Conservation (phyloP, 2,329 filamentous ascomycete species). For the Verticillium tricorpus region DNA sequence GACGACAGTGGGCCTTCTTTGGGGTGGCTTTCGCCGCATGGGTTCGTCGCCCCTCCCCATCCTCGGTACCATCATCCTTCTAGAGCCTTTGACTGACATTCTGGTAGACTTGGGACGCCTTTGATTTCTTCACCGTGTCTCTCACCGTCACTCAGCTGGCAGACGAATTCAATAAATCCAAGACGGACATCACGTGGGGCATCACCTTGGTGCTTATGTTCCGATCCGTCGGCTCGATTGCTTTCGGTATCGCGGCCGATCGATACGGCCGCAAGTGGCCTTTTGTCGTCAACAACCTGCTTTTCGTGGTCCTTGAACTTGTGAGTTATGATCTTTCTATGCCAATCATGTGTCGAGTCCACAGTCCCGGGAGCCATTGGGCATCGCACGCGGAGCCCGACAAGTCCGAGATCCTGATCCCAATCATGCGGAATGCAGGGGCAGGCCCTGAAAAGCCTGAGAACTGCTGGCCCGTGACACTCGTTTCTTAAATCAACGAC, state of each 20-base stretch:
- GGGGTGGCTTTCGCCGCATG: constrained; percentile 51
- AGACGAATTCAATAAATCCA: constrained; percentile 46
- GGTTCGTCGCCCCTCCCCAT: constrained; percentile 29
- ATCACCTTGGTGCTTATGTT: constrained; percentile 61
- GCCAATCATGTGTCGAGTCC: background rate
- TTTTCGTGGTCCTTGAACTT: constrained; percentile 69
- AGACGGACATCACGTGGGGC: constrained; percentile 59
- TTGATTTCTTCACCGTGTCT: constrained; percentile 64
- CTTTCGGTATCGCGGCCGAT: constrained; percentile 52
- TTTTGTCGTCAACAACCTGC: constrained; percentile 69
- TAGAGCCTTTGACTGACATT: background rate
- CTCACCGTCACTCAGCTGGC: constrained; percentile 52
- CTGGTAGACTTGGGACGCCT: constrained; percentile 19
- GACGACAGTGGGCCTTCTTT: constrained; percentile 52
- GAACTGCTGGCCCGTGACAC: too few species aligned
- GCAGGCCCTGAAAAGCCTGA: too few species aligned
- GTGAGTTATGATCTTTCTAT: background rate
- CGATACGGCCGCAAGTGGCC: constrained; percentile 63
- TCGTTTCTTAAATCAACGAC: constrained; percentile 1
- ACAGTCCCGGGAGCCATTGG: background rate
- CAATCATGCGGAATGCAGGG: too few species aligned
- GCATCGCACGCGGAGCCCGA: background rate
- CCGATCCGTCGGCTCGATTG: constrained; percentile 48
- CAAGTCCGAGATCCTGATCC: background rate
- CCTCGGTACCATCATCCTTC: background rate